These are phyloP conservation scores for Apophysomyces sp. DNA, from an alignment of 371 early-diverging fungal species.

Conservation along the genomic window DNA sequence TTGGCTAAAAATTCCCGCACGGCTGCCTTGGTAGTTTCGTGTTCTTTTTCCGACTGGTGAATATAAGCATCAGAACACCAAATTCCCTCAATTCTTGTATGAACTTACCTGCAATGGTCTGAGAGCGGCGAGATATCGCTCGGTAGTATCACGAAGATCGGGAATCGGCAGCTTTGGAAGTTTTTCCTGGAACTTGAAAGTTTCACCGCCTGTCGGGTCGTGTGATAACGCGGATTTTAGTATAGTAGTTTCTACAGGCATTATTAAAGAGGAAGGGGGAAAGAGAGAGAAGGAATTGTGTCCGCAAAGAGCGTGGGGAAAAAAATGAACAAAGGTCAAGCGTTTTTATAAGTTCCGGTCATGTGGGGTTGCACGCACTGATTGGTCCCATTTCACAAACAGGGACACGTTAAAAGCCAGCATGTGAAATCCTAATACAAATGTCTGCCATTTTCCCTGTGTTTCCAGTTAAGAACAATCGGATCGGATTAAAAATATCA, in stretches of 20 bases:
- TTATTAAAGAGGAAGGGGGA: not conserved
- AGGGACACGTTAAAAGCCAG: not conserved
- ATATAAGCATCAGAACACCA: not conserved
- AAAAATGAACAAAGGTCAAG: not conserved
- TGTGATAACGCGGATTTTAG: not conserved
- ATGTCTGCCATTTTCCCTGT: not conserved
- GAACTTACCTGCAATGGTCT: slow-evolving; percentile 71
- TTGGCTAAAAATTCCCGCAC: slow-evolving; percentile 74
- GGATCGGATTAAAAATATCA: too few species aligned
- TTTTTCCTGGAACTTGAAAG: slow-evolving; percentile 56
- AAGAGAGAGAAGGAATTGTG: not conserved
- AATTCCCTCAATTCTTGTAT: not conserved
- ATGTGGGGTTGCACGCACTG: slow-evolving; percentile 1
- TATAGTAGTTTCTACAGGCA: not conserved
- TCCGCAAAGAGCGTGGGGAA: slow-evolving; percentile 5
- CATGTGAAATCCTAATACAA: not conserved
- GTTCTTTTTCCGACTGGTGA: slow-evolving; percentile 54
- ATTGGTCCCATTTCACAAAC: not conserved
- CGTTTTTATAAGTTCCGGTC: not conserved
- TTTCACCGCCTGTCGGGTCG: slow-evolving; percentile 18
- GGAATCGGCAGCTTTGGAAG: slow-evolving; percentile 89
- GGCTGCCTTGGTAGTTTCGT: slow-evolving; percentile 54
- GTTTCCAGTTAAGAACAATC: too few species aligned
- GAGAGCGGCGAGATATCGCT: slow-evolving; percentile 71
- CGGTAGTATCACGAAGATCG: slow-evolving; percentile 76